Conservation (phyloP, 192 early-diverging fungal species). For the Diversispora epigaea region DNA sequence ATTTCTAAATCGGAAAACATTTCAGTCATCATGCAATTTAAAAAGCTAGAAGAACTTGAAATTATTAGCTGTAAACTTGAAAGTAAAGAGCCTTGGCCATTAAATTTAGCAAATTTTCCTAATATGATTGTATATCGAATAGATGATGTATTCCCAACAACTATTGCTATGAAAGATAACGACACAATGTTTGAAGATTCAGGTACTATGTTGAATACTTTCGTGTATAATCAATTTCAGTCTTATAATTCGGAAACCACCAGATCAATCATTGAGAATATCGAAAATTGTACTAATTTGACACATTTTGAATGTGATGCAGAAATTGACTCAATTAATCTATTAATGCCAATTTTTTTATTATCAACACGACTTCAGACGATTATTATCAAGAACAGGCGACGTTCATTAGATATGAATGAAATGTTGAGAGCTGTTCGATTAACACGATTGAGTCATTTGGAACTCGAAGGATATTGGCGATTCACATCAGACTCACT, state of each 20-base stretch:
- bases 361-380: not conserved
- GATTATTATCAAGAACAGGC: not conserved
- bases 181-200: not conserved
- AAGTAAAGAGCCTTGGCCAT: conserved; percentile 7
- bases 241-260: not conserved
- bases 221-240: not conserved
- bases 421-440: not conserved
- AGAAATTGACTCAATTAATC: not conserved
- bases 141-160: conserved; percentile 1
- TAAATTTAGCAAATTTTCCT: not conserved
- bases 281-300: not conserved
- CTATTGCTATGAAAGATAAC: not conserved
- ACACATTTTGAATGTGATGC: conserved; percentile 16
- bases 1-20: not conserved
- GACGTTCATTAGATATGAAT: not conserved
- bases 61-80: not conserved
- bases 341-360: not conserved
- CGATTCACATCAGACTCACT: not conserved
- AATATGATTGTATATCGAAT: not conserved
- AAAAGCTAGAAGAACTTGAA: not conserved
- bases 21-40: not conserved
- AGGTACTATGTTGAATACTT: not conserved
- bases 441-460: not conserved
- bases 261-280: not conserved
- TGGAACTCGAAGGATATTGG: conserved; percentile 4